Conservation (phyloP, 1,284 basidiomycete genomes). For the Fistulina hepatica region DNA sequence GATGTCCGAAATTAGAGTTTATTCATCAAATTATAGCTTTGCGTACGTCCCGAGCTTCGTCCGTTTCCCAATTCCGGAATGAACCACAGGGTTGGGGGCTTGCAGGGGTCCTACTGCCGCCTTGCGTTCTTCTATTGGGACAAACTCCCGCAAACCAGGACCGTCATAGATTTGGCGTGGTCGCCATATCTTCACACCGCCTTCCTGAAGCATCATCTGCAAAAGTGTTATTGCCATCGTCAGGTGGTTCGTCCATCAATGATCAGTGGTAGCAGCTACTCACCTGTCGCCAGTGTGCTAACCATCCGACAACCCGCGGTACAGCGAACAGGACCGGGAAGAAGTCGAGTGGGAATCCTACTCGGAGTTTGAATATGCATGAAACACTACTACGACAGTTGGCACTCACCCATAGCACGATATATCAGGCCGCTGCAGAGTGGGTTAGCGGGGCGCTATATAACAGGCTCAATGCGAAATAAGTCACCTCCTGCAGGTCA, state of each 20-base stretch:
- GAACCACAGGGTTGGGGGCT: conserved; percentile 55
- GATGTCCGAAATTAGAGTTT: too few relatives aligned
- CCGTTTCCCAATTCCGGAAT: conserved; percentile 61
- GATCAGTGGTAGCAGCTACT: conserved; percentile 9
- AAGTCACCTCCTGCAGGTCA: conserved; percentile 33
- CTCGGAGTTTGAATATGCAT: conserved; percentile 7
- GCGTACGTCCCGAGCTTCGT: too few relatives aligned
- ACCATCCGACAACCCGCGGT: conserved; percentile 81
- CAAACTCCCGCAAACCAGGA: conserved; percentile 58
- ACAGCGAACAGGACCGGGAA: conserved; percentile 87
- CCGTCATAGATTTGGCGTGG: conserved; percentile 81
- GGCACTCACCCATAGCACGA: conserved; percentile 67
- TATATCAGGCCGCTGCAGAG: conserved; percentile 67
- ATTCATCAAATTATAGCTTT: too few relatives aligned
- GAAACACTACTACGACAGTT: conserved; percentile 5
- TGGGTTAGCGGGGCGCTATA: conserved; percentile 5
- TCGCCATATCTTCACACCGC: conserved; percentile 85
- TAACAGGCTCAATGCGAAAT: background rate
- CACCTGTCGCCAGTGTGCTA: conserved; percentile 79
- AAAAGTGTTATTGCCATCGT: conserved; percentile 5
- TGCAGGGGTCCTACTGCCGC: conserved; percentile 41
- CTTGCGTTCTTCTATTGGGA: conserved; percentile 49
- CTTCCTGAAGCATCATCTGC: conserved; percentile 75
- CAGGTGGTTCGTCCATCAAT: conserved; percentile 4
- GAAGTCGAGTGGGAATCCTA: conserved; percentile 82